These are phyloP conservation scores for Pyrenula aspistea DNA, from an alignment of 495 filamentous ascomycete genomes.

Conservation along the genomic window DNA sequence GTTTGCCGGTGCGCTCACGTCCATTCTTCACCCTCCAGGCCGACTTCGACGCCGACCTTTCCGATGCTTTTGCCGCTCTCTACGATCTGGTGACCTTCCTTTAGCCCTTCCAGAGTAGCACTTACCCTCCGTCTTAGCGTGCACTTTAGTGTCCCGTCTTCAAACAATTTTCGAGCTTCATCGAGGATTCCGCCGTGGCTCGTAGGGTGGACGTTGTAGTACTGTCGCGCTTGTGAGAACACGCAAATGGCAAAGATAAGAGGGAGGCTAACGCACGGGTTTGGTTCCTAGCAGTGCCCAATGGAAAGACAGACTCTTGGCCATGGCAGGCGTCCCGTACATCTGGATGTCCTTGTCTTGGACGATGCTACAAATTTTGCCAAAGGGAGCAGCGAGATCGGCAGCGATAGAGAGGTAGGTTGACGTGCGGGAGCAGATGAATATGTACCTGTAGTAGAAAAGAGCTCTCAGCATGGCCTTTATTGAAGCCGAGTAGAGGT, in stretches of 20 bases:
- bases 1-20: no score
- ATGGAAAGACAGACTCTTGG: constrained; percentile 21
- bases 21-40: no score
- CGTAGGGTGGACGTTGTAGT: background rate
- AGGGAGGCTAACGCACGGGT: constrained; percentile 1
- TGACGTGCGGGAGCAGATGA: constrained; percentile 6
- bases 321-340: constrained; percentile 25
- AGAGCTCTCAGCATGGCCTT: background rate
- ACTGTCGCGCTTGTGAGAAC: no score
- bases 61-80: background rate
- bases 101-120: background rate
- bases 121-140: background rate
- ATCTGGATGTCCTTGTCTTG: constrained; percentile 15
- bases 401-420: constrained; percentile 9
- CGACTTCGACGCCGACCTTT: background rate
- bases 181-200: background rate
- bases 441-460: constrained; percentile 13
- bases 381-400: constrained; percentile 19
- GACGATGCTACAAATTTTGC: constrained; percentile 23
- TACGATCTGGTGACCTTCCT: background rate
- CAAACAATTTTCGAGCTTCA: background rate
- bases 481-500: background rate
- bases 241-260: no score
- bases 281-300: constrained; percentile 21
- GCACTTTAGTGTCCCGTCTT: background rate